A percentile compares a stretch with the other conserved stretches of the same genome.
Evolutionary conservation across 164 flowering plant genomes (phyloP).

Genomic region (Tetrastigma voinierianum): DNA sequence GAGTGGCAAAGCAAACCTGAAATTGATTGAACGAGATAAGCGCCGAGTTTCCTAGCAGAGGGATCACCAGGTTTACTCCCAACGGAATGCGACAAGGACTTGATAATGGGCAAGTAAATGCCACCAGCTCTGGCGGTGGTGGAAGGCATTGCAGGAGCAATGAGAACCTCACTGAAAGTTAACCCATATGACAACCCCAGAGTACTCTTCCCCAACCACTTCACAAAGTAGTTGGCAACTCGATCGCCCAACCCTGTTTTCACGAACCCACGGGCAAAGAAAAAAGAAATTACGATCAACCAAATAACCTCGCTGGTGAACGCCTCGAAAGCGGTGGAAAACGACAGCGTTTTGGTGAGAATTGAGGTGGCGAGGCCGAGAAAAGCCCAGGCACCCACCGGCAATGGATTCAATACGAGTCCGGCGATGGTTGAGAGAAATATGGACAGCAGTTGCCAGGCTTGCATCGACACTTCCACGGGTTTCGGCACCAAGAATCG

Average conservation of each 20-base stretch:
- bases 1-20: slow-evolving; percentile 47
- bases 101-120: slow-evolving; percentile 86
- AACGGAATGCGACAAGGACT: slow-evolving; percentile 73
- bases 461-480: slow-evolving; percentile 52
- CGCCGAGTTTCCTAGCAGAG: slow-evolving; percentile 67
- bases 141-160: slow-evolving; percentile 98
- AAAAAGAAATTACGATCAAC: slow-evolving; percentile 93
- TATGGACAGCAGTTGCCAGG: slow-evolving; percentile 85
- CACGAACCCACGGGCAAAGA: slow-evolving; percentile 93
- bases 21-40: slow-evolving; percentile 78
- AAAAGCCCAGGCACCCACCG: slow-evolving; percentile 93
- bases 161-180: slow-evolving; percentile 79
- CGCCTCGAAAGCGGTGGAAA: slow-evolving; percentile 67
- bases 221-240: slow-evolving; percentile 86
- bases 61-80: slow-evolving; percentile 72
- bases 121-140: slow-evolving; percentile 98
- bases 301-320: slow-evolving; percentile 91
- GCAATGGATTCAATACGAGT: slow-evolving; percentile 73
- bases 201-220: slow-evolving; percentile 87
- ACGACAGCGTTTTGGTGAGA: slow-evolving; percentile 63
- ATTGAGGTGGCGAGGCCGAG: slow-evolving; percentile 65
- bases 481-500: slow-evolving; percentile 70
- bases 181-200: slow-evolving; percentile 87
- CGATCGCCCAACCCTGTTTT: slow-evolving; percentile 91
- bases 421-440: slow-evolving; percentile 89